These are phyloP conservation scores for Elongisporangium undulatum DNA, from an alignment of 352 stramenopile species.

Conservation along the genomic window DNA sequence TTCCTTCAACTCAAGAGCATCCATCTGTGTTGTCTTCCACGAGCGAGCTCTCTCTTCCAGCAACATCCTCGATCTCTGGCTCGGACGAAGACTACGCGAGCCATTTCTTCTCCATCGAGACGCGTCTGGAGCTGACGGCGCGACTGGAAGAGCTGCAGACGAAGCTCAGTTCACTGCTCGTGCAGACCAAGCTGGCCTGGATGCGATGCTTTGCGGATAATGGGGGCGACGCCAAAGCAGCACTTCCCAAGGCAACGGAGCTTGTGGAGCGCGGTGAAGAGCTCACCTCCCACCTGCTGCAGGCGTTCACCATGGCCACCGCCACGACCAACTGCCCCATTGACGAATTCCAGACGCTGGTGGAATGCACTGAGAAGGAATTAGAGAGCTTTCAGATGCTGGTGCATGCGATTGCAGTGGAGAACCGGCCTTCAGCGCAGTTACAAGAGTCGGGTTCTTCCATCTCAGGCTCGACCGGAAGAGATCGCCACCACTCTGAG, in stretches of 20 bases:
- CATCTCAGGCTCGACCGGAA: conserved; percentile 5
- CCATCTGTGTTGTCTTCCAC: no score
- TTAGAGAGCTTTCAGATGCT: conserved; percentile 35
- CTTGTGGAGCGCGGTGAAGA: conserved; percentile 41
- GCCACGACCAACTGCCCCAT: conserved; percentile 23
- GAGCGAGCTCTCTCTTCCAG: not conserved
- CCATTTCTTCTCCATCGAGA: conserved; percentile 62
- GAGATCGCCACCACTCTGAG: not conserved
- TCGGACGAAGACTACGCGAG: conserved; percentile 17
- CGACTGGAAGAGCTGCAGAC: conserved; percentile 31
- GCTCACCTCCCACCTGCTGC: conserved; percentile 30
- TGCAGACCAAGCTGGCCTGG: conserved; percentile 57
- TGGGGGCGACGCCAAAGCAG: not conserved
- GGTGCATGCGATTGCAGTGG: conserved; percentile 18
- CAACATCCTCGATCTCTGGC: conserved; percentile 1
- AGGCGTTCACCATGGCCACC: conserved; percentile 32
- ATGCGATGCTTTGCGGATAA: conserved; percentile 44
- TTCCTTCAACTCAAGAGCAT: not conserved
- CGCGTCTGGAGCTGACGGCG: conserved; percentile 42
- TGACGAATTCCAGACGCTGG: conserved; percentile 39
- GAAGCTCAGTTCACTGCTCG: conserved; percentile 30
- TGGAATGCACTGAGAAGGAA: conserved; percentile 32
- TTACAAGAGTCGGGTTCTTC: not conserved
- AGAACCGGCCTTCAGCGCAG: conserved; percentile 2
- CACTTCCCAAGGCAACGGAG: conserved; percentile 9